phyloP scores from a whole-genome alignment of 768 basidiomycete species.

The Paxillus rubicundulus region DNA sequence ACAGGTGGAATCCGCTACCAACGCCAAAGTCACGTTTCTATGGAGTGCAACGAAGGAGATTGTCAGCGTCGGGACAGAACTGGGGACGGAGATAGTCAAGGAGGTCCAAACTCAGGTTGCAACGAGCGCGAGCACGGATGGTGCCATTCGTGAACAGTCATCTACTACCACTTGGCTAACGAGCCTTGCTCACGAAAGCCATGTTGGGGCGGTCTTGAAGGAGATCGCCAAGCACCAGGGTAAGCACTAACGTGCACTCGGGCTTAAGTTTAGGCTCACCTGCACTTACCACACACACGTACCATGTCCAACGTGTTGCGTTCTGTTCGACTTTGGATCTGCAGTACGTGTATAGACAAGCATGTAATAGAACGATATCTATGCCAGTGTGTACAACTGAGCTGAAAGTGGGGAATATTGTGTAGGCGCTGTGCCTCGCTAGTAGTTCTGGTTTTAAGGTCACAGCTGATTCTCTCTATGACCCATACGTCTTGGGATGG shows the following conservation, averaged over 20 bases:
- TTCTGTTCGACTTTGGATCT: too few relatives aligned
- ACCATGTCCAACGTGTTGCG: too few relatives aligned
- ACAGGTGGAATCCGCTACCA: constrained; percentile 3
- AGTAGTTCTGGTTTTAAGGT: too few relatives aligned
- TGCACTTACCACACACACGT: too few relatives aligned
- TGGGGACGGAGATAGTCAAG: constrained; percentile 22
- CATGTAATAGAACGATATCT: too few relatives aligned
- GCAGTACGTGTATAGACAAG: too few relatives aligned
- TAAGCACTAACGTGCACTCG: neutral
- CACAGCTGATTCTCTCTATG: too few relatives aligned
- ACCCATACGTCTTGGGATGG: too few relatives aligned
- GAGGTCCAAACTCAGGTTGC: constrained; percentile 15
- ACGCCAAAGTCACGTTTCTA: constrained; percentile 4
- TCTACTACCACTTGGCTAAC: constrained; percentile 23
- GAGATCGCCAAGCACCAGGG: constrained; percentile 11
- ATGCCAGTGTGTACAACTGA: too few relatives aligned
- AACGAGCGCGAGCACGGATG: constrained; percentile 10
- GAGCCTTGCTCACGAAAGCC: constrained; percentile 24
- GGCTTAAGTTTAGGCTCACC: neutral
- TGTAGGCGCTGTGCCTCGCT: too few relatives aligned
- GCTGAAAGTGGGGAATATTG: neutral
- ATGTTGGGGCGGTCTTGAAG: constrained; percentile 20
- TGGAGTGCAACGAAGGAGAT: constrained; percentile 21
- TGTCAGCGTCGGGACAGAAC: constrained; percentile 8
- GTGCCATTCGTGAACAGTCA: constrained; percentile 9